Conservation (phyloP, 352 stramenopile genomes). For the Phytophthora kernoviae region DNA sequence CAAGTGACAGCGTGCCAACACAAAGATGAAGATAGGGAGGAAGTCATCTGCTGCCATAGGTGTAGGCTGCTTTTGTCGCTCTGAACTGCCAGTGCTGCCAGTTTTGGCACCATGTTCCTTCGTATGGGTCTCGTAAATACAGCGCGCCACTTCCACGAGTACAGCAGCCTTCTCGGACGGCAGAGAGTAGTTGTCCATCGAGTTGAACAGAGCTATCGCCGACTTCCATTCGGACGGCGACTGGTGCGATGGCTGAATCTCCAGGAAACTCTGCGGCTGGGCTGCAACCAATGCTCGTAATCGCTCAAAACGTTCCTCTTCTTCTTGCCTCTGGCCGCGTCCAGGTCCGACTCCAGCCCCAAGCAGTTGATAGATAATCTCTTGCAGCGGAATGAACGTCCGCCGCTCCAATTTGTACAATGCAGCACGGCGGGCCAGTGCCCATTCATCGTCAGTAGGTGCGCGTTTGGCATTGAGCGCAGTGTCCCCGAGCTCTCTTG, state of each 20-base stretch:
- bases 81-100: not conserved
- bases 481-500: slow-evolving; percentile 17
- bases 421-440: slow-evolving; percentile 47
- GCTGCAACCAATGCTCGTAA: slow-evolving; percentile 47
- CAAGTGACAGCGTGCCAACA: slow-evolving; percentile 55
- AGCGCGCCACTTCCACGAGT: slow-evolving; percentile 68
- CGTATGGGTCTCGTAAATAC: slow-evolving; percentile 71
- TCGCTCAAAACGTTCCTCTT: slow-evolving; percentile 60
- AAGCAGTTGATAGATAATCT: slow-evolving; percentile 69
- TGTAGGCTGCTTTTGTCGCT: slow-evolving; percentile 17
- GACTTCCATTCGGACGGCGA: slow-evolving; percentile 65
- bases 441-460: slow-evolving; percentile 56
- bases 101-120: slow-evolving; percentile 41
- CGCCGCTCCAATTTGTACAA: slow-evolving; percentile 68
- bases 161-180: slow-evolving; percentile 70
- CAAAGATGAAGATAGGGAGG: slow-evolving; percentile 82
- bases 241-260: slow-evolving; percentile 56
- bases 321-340: slow-evolving; percentile 26
- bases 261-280: slow-evolving; percentile 61
- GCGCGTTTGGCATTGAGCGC: slow-evolving; percentile 22
- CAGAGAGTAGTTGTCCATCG: slow-evolving; percentile 77
- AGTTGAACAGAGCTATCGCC: slow-evolving; percentile 51
- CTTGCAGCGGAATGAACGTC: slow-evolving; percentile 72
- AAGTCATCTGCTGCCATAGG: slow-evolving; percentile 78
- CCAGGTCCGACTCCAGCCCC: slow-evolving; percentile 28